A percentile compares a stretch with the other conserved stretches of the same genome.
Conservation (phyloP, 345 rosid genomes). For the Dipteronia sinensis region DNA sequence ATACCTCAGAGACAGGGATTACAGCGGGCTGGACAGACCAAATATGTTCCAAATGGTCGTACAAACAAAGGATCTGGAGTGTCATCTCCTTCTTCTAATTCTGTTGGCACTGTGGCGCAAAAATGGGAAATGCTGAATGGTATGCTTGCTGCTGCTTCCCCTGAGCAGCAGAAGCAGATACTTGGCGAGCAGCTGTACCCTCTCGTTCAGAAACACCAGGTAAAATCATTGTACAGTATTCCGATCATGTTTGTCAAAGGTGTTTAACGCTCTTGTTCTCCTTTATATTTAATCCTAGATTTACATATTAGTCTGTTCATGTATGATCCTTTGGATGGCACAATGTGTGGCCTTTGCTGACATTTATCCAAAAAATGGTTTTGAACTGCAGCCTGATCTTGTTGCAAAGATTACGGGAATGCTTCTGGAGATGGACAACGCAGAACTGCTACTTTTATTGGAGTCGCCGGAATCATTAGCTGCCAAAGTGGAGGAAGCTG, state of each 20-base stretch:
- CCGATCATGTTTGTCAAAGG: background rate
- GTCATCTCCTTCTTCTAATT: constrained; percentile 26
- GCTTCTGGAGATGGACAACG: constrained; percentile 78
- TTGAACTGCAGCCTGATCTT: constrained; percentile 61
- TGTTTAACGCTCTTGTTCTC: background rate
- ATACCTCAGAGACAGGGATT: background rate
- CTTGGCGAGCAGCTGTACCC: constrained; percentile 69
- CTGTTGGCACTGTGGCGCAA: constrained; percentile 33
- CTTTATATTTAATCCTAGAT: too few species aligned
- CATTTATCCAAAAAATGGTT: background rate
- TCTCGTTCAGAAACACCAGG: constrained; percentile 64
- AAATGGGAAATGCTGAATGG: constrained; percentile 54
- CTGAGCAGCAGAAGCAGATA: constrained; percentile 60
- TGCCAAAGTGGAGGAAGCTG: constrained; percentile 68
- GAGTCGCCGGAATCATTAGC: constrained; percentile 65
- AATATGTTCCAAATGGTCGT: constrained; percentile 43
- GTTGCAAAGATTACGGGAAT: constrained; percentile 79
- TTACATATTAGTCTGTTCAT: background rate
- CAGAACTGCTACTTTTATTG: constrained; percentile 59
- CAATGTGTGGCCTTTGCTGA: background rate
- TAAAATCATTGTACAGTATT: constrained; percentile 18
- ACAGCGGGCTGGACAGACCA: constrained; percentile 44
- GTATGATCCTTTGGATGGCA: background rate
- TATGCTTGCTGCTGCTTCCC: constrained; percentile 61
- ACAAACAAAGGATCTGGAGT: constrained; percentile 40